phyloP scores from a whole-genome alignment of 345 rosid genomes.

The Noccaea bulbosa region DNA sequence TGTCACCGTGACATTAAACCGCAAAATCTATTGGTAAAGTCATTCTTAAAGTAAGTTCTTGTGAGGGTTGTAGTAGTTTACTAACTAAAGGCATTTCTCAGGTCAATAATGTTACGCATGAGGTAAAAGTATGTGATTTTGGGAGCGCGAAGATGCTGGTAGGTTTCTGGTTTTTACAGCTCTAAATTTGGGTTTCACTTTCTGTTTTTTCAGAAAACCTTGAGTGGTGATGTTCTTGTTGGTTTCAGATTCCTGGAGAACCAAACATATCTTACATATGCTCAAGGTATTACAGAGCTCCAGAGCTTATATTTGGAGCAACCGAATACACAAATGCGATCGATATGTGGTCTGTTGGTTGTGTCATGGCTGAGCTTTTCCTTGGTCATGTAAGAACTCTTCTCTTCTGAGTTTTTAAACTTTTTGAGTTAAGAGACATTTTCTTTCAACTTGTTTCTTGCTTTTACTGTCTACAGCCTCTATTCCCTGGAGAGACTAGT shows the following conservation, averaged over 20 bases:
- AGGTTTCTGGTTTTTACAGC: constrained; percentile 21
- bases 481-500: constrained; percentile 98
- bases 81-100: constrained; percentile 31
- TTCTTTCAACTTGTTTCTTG: constrained; percentile 13
- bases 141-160: constrained; percentile 97
- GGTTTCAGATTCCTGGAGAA: constrained; percentile 69
- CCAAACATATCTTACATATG: constrained; percentile 96
- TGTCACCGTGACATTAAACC: constrained; percentile 99
- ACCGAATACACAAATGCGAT: constrained; percentile 95
- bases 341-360: constrained; percentile 97
- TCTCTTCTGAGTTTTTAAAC: constrained; percentile 7
- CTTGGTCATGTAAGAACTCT: constrained; percentile 82
- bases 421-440: constrained; percentile 8
- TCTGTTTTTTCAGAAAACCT: background rate
- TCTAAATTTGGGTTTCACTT: background rate
- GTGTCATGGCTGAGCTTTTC: constrained; percentile 96
- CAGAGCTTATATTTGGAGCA: constrained; percentile 96
- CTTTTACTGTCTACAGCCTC: constrained; percentile 60
- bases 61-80: constrained; percentile 6
- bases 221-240: constrained; percentile 33
- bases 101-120: constrained; percentile 93
- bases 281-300: constrained; percentile 95
- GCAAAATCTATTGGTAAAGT: constrained; percentile 68
- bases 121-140: constrained; percentile 90
- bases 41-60: background rate